Evolutionary conservation across 306 rosid genomes (phyloP).

Genomic region (Cyamopsis tetragonoloba): DNA sequence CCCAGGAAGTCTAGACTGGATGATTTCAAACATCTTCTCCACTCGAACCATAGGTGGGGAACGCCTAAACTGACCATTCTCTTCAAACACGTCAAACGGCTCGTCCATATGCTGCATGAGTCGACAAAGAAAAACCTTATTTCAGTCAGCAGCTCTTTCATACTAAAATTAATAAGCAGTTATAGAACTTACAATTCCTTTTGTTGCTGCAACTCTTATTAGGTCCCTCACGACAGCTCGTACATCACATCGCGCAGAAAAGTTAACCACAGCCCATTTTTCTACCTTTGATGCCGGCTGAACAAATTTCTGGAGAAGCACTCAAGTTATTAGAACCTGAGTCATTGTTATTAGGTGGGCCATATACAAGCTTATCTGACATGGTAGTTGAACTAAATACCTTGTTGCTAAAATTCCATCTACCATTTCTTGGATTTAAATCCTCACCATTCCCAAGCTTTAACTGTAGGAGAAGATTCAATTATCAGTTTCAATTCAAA

Average conservation of each 20-base stretch:
- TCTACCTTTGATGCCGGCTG: constrained; percentile 83
- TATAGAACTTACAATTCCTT: constrained; percentile 70
- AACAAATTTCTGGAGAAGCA: constrained; percentile 58
- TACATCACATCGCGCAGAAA: constrained; percentile 84
- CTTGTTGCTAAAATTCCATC: constrained; percentile 85
- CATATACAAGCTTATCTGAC: constrained; percentile 5
- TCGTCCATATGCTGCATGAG: constrained; percentile 43
- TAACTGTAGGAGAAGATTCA: constrained; percentile 42
- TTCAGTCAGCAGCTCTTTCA: not conserved
- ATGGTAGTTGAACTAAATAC: constrained; percentile 30
- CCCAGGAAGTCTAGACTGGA: constrained; percentile 85
- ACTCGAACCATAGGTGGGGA: constrained; percentile 91
- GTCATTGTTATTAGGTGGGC: constrained; percentile 24
- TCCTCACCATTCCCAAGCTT: constrained; percentile 92
- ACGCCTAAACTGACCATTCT: constrained; percentile 70
- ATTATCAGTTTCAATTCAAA: not conserved
- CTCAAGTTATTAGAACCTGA: constrained; percentile 24
- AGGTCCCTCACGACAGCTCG: constrained; percentile 54
- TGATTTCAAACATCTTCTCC: constrained; percentile 80
- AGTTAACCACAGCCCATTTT: constrained; percentile 84
- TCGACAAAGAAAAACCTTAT: not conserved
- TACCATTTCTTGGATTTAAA: constrained; percentile 77
- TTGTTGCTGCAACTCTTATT: constrained; percentile 53
- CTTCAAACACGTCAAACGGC: constrained; percentile 75
- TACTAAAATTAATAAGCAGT: not conserved